Evolutionary conservation across 768 basidiomycete genomes (phyloP), one percentile per base, ranked within the genome.

Genomic region (Suillus subalutaceus): DNA sequence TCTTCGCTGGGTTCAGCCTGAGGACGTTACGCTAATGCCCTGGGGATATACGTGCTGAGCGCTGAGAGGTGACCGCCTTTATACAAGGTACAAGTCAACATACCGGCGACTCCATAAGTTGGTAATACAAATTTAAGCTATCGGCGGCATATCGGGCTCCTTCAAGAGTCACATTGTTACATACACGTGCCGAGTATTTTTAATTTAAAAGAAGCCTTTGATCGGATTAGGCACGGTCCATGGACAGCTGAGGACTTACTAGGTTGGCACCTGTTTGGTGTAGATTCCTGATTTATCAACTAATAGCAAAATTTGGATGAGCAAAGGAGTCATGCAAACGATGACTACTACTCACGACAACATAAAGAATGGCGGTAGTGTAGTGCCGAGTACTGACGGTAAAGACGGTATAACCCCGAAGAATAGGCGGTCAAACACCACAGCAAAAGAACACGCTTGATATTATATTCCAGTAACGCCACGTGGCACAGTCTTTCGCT

Each of bases 381-480:
- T 40, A 3, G 87, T 88, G 2, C 92, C 92, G 10, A 88, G 67
- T 5, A 89, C 70, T 4, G 88, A 90, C 32, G 90, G 77, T 4
- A 80, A 70, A 3, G 88, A 84, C 0, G 90, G 90, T 7, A 78
- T 73, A 2, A 81, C 82, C 58, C 86, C 79, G 74, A 93, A 91
- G 69, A 91, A 83, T 40, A 90, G 69, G 5, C 85, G 80, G 71
- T 94, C 90, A 16, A 92, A 78, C n/a, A 87, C 73, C 2, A 83
- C 79, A 0, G 90, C 86, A 71, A 88, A 92, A 12, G 92, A 32
- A 32, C 3, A 79, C 44, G 92, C 82, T 74, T 85, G 83, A 69
- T 89, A 92, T 6, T 89, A 92, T 6, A 90, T 75, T 0, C 85
- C 88, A 70, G 91, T 79, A 2, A 86, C 13, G 9, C 38, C 38